Percentiles rank a stretch among this genome's conserved stretches.
Evolutionary conservation across 768 basidiomycete species (phyloP).

Genomic region (Leccinum subgranulosum): DNA sequence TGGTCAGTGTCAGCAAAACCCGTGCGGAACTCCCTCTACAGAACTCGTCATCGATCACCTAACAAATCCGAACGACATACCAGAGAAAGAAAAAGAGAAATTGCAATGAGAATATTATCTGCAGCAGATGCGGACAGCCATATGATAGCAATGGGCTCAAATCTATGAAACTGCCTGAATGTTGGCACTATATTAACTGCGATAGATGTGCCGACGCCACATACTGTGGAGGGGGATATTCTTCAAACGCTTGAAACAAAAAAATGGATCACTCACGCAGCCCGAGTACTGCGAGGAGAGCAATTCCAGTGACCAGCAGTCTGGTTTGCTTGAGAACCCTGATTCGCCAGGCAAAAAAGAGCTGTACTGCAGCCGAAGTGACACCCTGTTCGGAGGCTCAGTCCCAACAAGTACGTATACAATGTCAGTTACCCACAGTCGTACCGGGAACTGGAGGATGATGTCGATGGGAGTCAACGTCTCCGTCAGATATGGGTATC

Average conservation of each 20-base stretch:
- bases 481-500: neutral
- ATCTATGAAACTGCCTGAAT: slow-evolving; percentile 29
- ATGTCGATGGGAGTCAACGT: slow-evolving; percentile 1
- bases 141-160: slow-evolving; percentile 29
- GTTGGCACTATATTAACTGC: slow-evolving; percentile 26
- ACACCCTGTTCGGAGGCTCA: slow-evolving; percentile 18
- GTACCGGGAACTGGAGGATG: slow-evolving; percentile 18
- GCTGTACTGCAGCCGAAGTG: slow-evolving; percentile 24
- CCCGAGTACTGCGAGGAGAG: slow-evolving; percentile 15
- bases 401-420: neutral
- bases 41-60: neutral
- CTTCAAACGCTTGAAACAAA: neutral
- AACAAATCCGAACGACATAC: slow-evolving; percentile 27
- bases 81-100: slow-evolving; percentile 39
- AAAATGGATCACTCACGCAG: slow-evolving; percentile 12
- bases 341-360: slow-evolving; percentile 31
- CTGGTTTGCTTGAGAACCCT: slow-evolving; percentile 14
- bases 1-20: slow-evolving; percentile 38
- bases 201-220: slow-evolving; percentile 30
- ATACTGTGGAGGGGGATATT: slow-evolving; percentile 18
- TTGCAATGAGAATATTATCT: slow-evolving; percentile 48
- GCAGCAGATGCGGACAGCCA: slow-evolving; percentile 47
- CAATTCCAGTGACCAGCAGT: slow-evolving; percentile 10
- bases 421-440: slow-evolving; percentile 15
- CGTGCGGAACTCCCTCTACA: slow-evolving; percentile 35